Conservation (phyloP, 352 stramenopile genomes). For the Elongisporangium anandrum region DNA sequence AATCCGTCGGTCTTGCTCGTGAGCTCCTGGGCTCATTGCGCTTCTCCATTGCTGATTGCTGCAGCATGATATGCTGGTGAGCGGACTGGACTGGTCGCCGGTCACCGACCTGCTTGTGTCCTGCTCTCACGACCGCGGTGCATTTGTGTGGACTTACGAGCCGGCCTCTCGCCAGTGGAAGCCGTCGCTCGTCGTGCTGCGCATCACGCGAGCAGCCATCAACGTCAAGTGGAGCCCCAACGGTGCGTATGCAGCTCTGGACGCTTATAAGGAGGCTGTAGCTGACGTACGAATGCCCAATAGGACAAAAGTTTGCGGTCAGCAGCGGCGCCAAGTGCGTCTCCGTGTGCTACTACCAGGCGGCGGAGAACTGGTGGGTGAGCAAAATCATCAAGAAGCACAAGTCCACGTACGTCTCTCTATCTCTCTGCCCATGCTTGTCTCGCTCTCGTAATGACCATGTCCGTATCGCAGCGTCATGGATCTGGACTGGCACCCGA, state of each 20-base stretch:
- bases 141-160: constrained; percentile 94
- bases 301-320: constrained; percentile 92
- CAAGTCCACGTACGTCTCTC: constrained; percentile 89
- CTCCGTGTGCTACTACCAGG: constrained; percentile 92
- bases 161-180: constrained; percentile 87
- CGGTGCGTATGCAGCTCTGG: constrained; percentile 29
- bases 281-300: not conserved
- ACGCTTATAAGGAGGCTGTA: not conserved
- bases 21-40: not conserved
- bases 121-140: constrained; percentile 92
- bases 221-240: constrained; percentile 94
- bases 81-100: constrained; percentile 90
- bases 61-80: constrained; percentile 93
- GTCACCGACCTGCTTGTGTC: constrained; percentile 93
- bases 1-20: not conserved
- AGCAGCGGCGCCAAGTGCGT: constrained; percentile 91
- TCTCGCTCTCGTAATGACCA: not conserved
- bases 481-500: constrained; percentile 91
- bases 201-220: constrained; percentile 88
- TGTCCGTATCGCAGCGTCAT: constrained; percentile 43
- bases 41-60: constrained; percentile 1
- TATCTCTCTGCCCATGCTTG: not conserved
- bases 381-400: constrained; percentile 97
- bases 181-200: constrained; percentile 88
- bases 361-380: constrained; percentile 93